phyloP scores from a whole-genome alignment of 1,284 basidiomycete species.

The Cryptococcus sp. region DNA sequence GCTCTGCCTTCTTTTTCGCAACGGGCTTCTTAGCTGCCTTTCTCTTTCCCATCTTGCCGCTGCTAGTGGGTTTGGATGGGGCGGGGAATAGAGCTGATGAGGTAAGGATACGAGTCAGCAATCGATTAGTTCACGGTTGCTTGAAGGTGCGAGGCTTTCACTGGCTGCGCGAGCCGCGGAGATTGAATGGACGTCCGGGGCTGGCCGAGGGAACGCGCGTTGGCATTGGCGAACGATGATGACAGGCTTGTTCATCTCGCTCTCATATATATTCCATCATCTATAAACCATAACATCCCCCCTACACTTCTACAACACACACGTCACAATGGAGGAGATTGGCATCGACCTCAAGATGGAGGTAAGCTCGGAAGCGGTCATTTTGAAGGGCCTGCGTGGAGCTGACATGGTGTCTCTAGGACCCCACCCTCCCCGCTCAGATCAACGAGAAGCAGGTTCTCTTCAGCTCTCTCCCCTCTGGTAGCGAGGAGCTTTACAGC shows the following conservation, averaged over 20 bases:
- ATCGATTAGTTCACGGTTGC: neutral
- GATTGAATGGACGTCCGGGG: slow-evolving; percentile 20
- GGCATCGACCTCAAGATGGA: slow-evolving; percentile 77
- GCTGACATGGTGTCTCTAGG: slow-evolving; percentile 54
- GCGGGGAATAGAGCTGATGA: neutral
- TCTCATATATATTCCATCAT: slow-evolving; percentile 2
- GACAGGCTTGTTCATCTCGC: slow-evolving; percentile 3
- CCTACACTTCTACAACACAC: neutral
- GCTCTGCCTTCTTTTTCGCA: slow-evolving; percentile 35
- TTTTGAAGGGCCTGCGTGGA: neutral
- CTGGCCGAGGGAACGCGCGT: slow-evolving; percentile 6
- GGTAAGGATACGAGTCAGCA: neutral
- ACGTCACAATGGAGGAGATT: slow-evolving; percentile 53
- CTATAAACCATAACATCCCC: neutral
- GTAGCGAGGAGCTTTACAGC: slow-evolving; percentile 86
- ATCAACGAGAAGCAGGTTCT: slow-evolving; percentile 83
- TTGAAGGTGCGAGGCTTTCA: neutral
- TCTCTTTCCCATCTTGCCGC: slow-evolving; percentile 45
- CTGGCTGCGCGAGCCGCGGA: slow-evolving; percentile 13
- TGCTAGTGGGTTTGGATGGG: neutral
- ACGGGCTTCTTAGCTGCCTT: slow-evolving; percentile 46
- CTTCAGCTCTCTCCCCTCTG: slow-evolving; percentile 70
- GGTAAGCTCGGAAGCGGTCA: slow-evolving; percentile 53
- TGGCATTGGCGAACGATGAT: neutral
- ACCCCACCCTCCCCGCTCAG: slow-evolving; percentile 82